These are phyloP conservation scores for Nakazawaea sp. DNA, from an alignment of 805 yeast species.

Conservation along the genomic window DNA sequence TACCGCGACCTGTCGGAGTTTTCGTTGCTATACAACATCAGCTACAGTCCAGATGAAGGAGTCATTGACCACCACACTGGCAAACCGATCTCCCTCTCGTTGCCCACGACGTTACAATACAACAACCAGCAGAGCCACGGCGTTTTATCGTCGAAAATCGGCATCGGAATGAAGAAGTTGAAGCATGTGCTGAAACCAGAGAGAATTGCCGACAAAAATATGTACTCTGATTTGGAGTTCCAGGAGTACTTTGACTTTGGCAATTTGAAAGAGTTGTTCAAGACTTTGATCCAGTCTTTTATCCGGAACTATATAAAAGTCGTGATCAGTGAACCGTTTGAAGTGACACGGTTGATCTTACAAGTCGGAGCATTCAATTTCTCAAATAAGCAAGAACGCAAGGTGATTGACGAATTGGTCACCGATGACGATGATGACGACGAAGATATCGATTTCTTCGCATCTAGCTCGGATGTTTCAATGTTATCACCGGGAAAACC, in stretches of 20 bases:
- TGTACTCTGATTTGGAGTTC: constrained; percentile 54
- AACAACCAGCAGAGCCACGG: constrained; percentile 8
- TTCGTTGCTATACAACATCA: constrained; percentile 24
- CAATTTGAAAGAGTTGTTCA: constrained; percentile 49
- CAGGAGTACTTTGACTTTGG: constrained; percentile 56
- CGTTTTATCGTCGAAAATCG: constrained; percentile 2
- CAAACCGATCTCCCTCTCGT: constrained; percentile 24
- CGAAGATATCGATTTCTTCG: constrained; percentile 36
- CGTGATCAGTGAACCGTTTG: constrained; percentile 81
- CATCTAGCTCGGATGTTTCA: constrained; percentile 16
- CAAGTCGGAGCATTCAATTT: constrained; percentile 68
- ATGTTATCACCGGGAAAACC: constrained; percentile 9
- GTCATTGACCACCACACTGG: constrained; percentile 26
- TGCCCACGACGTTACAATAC: constrained; percentile 19
- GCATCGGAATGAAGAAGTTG: constrained; percentile 5
- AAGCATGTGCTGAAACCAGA: constrained; percentile 9
- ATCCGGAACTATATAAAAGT: constrained; percentile 63
- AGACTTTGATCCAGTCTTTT: constrained; percentile 54
- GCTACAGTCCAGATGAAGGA: constrained; percentile 26
- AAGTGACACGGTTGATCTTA: constrained; percentile 66
- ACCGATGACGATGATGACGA: constrained; percentile 16
- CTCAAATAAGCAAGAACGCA: background rate
- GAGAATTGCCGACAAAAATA: constrained; percentile 24
- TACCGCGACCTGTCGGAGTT: constrained; percentile 24
- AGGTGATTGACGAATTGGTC: background rate